phyloP scores from a whole-genome alignment of 2,329 filamentous ascomycete species.

The Botryotinia globosa region DNA sequence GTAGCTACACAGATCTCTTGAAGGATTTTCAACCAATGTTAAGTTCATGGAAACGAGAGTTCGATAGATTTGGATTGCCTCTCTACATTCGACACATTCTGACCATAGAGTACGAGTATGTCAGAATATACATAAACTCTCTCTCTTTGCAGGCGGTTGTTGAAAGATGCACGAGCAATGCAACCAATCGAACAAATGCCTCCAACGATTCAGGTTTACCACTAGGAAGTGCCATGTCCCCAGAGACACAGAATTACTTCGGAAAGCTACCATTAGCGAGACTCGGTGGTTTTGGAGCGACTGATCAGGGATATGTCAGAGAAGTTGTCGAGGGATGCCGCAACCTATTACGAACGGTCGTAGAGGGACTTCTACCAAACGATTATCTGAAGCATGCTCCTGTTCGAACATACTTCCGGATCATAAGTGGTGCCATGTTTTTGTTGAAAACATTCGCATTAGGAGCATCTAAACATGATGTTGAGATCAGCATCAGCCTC shows the following conservation, averaged over 20 bases:
- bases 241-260: conserved; percentile 63
- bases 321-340: conserved; percentile 77
- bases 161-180: conserved; percentile 81
- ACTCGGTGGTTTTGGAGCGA: conserved; percentile 60
- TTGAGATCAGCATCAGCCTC: conserved; percentile 69
- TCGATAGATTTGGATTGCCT: conserved; percentile 72
- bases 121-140: conserved; percentile 91
- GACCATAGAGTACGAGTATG: conserved; percentile 93
- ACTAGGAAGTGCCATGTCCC: conserved; percentile 49
- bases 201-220: conserved; percentile 40
- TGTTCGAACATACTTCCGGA: conserved; percentile 81
- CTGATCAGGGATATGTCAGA: conserved; percentile 69
- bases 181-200: conserved; percentile 44
- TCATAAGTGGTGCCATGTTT: conserved; percentile 83
- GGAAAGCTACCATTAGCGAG: conserved; percentile 62
- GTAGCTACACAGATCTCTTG: conserved; percentile 77
- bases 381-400: conserved; percentile 80
- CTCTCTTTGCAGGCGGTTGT: conserved; percentile 92
- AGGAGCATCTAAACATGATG: conserved; percentile 74
- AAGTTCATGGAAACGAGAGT: conserved; percentile 74
- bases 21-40: conserved; percentile 79
- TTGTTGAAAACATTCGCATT: conserved; percentile 80
- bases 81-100: conserved; percentile 71
- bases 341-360: conserved; percentile 72
- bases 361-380: conserved; percentile 69